These are phyloP conservation scores for Coemansia sp. DNA, from an alignment of 192 early-diverging fungal genomes.

Conservation along the genomic window DNA sequence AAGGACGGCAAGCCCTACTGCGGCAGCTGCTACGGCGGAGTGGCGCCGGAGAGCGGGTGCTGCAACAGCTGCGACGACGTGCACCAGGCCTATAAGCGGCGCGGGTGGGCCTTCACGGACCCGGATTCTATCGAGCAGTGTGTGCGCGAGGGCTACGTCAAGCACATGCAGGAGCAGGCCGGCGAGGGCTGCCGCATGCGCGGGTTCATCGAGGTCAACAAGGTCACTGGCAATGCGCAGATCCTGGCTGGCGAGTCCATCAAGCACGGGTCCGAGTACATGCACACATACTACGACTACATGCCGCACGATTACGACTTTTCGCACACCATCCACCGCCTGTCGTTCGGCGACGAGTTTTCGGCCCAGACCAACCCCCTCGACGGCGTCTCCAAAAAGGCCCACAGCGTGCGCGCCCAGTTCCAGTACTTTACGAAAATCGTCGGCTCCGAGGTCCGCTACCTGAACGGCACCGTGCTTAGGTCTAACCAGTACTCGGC, in stretches of 20 bases:
- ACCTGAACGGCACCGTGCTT: conserved; percentile 66
- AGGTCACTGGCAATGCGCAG: conserved; percentile 93
- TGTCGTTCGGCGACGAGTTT: conserved; percentile 74
- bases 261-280: conserved; percentile 29
- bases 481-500: conserved; percentile 94
- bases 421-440: conserved; percentile 96
- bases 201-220: conserved; percentile 83
- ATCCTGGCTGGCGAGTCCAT: conserved; percentile 82
- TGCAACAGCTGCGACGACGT: conserved; percentile 96
- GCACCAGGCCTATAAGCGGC: conserved; percentile 74
- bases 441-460: conserved; percentile 81
- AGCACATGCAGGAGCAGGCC: conserved; percentile 72
- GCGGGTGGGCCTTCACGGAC: conserved; percentile 81
- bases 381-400: conserved; percentile 62
- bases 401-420: conserved; percentile 60
- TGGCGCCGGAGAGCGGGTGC: conserved; percentile 70
- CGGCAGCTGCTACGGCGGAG: conserved; percentile 88
- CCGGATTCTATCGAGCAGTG: conserved; percentile 89
- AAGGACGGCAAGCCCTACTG: conserved; percentile 63
- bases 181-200: conserved; percentile 90
- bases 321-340: conserved; percentile 76
- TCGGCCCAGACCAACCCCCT: conserved; percentile 64
- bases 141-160: conserved; percentile 77
- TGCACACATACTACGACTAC: conserved; percentile 46
- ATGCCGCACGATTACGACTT: conserved; percentile 69